These are phyloP conservation scores for Diaporthe sp. DNA, from an alignment of 2,329 filamentous ascomycete genomes.

Conservation along the genomic window DNA sequence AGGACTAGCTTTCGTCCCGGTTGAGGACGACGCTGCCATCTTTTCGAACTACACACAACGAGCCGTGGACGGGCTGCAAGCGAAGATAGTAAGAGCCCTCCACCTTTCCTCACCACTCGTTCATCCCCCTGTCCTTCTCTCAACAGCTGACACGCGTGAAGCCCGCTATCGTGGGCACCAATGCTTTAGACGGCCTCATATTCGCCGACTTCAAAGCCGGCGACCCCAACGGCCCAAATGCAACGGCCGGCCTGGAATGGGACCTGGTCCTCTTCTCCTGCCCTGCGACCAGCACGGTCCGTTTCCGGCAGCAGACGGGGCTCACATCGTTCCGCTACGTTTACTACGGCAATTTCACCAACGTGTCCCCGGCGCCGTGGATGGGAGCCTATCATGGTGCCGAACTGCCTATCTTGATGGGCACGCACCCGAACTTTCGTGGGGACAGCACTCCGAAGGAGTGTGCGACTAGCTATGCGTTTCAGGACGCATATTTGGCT, in stretches of 20 bases:
- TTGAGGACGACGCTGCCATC: constrained; percentile 50
- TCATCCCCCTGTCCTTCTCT: background rate
- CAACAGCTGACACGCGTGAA: constrained; percentile 27
- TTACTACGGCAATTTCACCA: constrained; percentile 45
- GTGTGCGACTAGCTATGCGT: constrained; percentile 33
- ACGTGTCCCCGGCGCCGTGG: constrained; percentile 44
- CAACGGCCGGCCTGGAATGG: constrained; percentile 34
- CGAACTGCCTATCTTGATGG: constrained; percentile 49
- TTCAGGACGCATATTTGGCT: constrained; percentile 34
- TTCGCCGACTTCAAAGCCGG: constrained; percentile 42
- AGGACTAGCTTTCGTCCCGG: constrained; percentile 50
- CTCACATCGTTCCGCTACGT: constrained; percentile 43
- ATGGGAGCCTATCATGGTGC: constrained; percentile 45
- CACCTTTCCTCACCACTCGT: background rate
- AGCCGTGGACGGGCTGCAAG: constrained; percentile 47
- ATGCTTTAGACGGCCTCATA: constrained; percentile 45
- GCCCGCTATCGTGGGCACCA: constrained; percentile 47
- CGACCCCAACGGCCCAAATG: constrained; percentile 39
- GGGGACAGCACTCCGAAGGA: constrained; percentile 21
- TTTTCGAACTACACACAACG: constrained; percentile 52
- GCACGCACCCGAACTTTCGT: constrained; percentile 45
- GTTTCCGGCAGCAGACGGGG: constrained; percentile 20
- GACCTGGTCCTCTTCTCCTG: constrained; percentile 46
- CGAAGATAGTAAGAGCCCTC: constrained; percentile 46
- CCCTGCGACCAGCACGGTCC: constrained; percentile 38